A percentile compares a stretch with the other conserved stretches of the same genome.
Conservation (phyloP, 768 basidiomycete species). For the Lactarius trivialis region DNA sequence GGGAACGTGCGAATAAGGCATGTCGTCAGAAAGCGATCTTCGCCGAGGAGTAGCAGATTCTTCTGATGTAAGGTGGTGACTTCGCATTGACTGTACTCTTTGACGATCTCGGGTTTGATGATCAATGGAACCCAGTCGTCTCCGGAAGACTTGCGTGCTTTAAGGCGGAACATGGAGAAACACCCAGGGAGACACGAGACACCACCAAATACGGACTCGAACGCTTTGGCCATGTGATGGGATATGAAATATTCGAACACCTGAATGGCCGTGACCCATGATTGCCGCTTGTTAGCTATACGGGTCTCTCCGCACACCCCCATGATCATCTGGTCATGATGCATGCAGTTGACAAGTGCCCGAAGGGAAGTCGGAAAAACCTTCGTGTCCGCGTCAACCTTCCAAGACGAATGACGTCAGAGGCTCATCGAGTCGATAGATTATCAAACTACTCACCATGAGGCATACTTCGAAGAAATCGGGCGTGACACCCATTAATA, state of each 20-base stretch:
- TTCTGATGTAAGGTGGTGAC: constrained; percentile 96
- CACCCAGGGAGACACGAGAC: constrained; percentile 99
- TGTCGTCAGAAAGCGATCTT: constrained; percentile 98
- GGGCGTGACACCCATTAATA: constrained; percentile 97
- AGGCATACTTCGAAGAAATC: constrained; percentile 97
- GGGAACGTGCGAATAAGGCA: constrained; percentile 96
- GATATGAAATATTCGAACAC: constrained; percentile 99
- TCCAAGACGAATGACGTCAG: constrained; percentile 15
- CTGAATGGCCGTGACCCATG: constrained; percentile 98
- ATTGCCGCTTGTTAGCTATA: constrained; percentile 96
- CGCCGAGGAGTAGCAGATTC: constrained; percentile 91
- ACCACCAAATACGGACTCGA: constrained; percentile 98
- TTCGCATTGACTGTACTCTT: constrained; percentile 92
- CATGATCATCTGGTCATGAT: constrained; percentile 98
- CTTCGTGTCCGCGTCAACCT: constrained; percentile 99
- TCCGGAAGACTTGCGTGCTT: constrained; percentile 79
- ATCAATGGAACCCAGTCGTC: constrained; percentile 98
- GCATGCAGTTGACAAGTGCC: constrained; percentile 96
- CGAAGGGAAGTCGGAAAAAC: constrained; percentile 87
- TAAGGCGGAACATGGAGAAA: constrained; percentile 98
- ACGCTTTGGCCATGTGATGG: constrained; percentile 96
- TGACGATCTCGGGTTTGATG: constrained; percentile 93
- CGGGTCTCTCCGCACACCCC: constrained; percentile 98
- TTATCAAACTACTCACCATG: constrained; percentile 62
- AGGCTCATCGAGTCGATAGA: not conserved